These are phyloP conservation scores for Sistotremastrum suecicum DNA, from an alignment of 768 basidiomycete genomes.

Conservation along the genomic window DNA sequence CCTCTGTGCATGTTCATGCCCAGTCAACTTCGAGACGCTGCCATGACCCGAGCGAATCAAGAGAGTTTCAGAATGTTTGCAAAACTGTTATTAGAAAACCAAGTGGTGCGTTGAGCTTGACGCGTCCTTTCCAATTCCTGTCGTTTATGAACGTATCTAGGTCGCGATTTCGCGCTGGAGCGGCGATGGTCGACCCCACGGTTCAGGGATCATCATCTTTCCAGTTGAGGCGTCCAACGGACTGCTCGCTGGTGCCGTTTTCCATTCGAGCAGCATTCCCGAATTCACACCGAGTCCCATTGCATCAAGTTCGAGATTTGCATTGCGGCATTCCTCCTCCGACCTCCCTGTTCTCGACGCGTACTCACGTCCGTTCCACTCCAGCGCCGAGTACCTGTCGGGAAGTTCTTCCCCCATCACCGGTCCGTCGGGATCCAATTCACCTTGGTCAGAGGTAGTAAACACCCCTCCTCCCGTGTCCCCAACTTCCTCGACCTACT, in stretches of 20 bases:
- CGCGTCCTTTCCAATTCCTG: slow-evolving; percentile 3
- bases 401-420: background rate
- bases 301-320: too few relatives aligned
- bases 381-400: background rate
- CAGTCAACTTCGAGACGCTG: slow-evolving; percentile 37
- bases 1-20: slow-evolving; percentile 47
- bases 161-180: slow-evolving; percentile 41
- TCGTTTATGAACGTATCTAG: slow-evolving; percentile 15
- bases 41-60: slow-evolving; percentile 35
- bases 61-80: slow-evolving; percentile 41
- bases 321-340: too few relatives aligned
- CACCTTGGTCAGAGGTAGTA: too few relatives aligned
- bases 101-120: slow-evolving; percentile 28
- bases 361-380: too few relatives aligned
- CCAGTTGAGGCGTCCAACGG: slow-evolving; percentile 38
- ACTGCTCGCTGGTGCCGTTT: slow-evolving; percentile 36
- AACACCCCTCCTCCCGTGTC: too few relatives aligned
- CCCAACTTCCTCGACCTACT: too few relatives aligned
- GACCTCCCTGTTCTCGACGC: too few relatives aligned
- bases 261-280: slow-evolving; percentile 31
- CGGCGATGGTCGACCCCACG: slow-evolving; percentile 25
- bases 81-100: slow-evolving; percentile 33
- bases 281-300: background rate
- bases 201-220: slow-evolving; percentile 39
- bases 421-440: background rate